These are phyloP conservation scores for Adansonia gregorii DNA, from an alignment of 441 rosid genomes.

Conservation along the genomic window DNA sequence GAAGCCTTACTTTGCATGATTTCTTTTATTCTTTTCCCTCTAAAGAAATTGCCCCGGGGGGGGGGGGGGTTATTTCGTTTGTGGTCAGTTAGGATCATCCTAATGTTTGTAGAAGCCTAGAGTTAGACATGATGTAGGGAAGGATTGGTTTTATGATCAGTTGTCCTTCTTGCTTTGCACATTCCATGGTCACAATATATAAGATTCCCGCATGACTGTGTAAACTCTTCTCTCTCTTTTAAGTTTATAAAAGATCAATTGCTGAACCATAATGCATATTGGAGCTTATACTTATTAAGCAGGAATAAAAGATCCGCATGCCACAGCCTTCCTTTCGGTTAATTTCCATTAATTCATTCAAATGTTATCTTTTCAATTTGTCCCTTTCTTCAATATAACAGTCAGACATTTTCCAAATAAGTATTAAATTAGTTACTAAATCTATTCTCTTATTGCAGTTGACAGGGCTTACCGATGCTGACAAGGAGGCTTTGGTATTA, in stretches of 20 bases:
- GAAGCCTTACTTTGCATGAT: not conserved
- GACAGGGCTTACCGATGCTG: constrained; percentile 66
- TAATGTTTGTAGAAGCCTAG: not conserved
- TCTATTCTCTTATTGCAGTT: constrained; percentile 55
- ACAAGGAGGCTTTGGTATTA: constrained; percentile 63
- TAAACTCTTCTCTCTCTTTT: not conserved
- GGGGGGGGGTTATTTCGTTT: not conserved
- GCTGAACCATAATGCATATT: not conserved
- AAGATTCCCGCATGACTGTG: not conserved
- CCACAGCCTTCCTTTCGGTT: not conserved
- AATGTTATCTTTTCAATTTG: not conserved
- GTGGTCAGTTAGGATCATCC: not conserved
- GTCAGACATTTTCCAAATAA: not conserved
- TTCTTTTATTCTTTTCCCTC: not conserved
- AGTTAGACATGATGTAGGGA: not conserved
- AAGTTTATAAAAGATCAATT: constrained; percentile 15
- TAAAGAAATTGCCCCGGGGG: not conserved
- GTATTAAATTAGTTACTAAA: constrained; percentile 20
- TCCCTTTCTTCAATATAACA: not conserved
- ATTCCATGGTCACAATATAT: not conserved
- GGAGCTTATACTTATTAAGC: constrained; percentile 4
- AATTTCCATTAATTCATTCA: not conserved
- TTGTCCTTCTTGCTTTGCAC: not conserved
- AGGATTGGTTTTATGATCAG: not conserved
- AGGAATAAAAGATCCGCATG: not conserved